phyloP scores from a whole-genome alignment of 2,329 filamentous ascomycete species.

The Cytospora chrysosperma region DNA sequence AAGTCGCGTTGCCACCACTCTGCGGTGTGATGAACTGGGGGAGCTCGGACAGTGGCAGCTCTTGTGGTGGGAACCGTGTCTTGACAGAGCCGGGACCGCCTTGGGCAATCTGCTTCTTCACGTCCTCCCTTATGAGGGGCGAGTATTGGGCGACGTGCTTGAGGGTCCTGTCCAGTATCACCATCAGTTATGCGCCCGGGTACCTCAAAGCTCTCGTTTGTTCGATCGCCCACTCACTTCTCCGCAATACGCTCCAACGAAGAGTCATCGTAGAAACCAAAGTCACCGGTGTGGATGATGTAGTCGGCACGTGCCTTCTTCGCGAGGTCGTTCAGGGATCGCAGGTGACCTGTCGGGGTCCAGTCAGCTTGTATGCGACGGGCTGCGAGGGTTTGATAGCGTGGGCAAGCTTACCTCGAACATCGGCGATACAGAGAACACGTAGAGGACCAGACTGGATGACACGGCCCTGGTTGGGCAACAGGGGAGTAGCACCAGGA shows the following conservation, averaged over 20 bases:
- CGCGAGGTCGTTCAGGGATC: constrained; percentile 93
- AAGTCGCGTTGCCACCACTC: constrained; percentile 60
- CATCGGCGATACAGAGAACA: constrained; percentile 70
- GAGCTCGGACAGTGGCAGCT: constrained; percentile 90
- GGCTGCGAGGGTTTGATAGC: not conserved
- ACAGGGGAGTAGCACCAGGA: constrained; percentile 61
- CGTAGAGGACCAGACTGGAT: constrained; percentile 65
- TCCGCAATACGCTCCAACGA: constrained; percentile 97
- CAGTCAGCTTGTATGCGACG: constrained; percentile 19
- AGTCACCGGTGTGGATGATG: constrained; percentile 98
- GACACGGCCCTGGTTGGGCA: constrained; percentile 66
- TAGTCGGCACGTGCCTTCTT: constrained; percentile 93
- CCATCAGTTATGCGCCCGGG: constrained; percentile 23
- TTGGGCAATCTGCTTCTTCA: constrained; percentile 66
- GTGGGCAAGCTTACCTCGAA: constrained; percentile 56
- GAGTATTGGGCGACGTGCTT: constrained; percentile 99
- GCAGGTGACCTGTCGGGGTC: constrained; percentile 73
- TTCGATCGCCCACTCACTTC: constrained; percentile 64
- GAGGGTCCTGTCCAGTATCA: constrained; percentile 65
- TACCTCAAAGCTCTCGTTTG: not conserved
- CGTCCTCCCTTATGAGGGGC: constrained; percentile 78
- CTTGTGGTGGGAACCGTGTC: constrained; percentile 74
- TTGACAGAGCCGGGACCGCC: constrained; percentile 78
- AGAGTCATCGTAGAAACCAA: constrained; percentile 96
- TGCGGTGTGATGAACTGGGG: constrained; percentile 66